Conservation (phyloP, 768 basidiomycete genomes). For the Pleurotus citrinopileatus region DNA sequence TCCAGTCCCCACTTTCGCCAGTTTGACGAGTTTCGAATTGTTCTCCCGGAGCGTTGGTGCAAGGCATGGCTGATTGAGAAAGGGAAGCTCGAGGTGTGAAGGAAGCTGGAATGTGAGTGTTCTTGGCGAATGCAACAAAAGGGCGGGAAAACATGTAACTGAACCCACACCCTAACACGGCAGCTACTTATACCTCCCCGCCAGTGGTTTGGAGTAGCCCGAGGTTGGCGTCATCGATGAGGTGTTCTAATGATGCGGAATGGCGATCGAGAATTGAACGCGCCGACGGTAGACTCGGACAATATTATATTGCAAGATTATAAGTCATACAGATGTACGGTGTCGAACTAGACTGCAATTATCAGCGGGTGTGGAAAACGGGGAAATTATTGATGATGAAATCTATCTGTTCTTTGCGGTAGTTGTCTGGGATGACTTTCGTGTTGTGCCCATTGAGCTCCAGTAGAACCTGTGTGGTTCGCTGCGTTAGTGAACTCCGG, state of each 20-base stretch:
- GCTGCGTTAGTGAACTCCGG: too few species aligned
- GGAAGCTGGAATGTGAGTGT: too few species aligned
- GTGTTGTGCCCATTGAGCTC: slow-evolving; percentile 2
- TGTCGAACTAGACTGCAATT: too few species aligned
- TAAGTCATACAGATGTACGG: neutral
- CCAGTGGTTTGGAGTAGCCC: too few species aligned
- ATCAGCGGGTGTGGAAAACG: slow-evolving; percentile 3
- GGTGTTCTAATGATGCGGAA: too few species aligned
- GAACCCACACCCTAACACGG: too few species aligned
- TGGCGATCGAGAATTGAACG: too few species aligned
- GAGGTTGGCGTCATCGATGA: too few species aligned
- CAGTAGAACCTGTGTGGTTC: neutral
- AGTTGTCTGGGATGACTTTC: slow-evolving; percentile 1
- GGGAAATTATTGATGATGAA: slow-evolving; percentile 5
- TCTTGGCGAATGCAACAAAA: too few species aligned
- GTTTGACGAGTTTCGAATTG: slow-evolving; percentile 35
- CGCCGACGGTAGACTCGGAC: too few species aligned
- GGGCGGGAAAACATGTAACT: too few species aligned
- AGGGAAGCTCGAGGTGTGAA: neutral
- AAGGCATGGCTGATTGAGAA: slow-evolving; percentile 1
- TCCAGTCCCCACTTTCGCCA: slow-evolving; percentile 24
- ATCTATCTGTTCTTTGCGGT: slow-evolving; percentile 3
- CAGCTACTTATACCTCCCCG: too few species aligned
- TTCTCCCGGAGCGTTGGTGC: slow-evolving; percentile 28
- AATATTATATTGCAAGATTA: neutral